phyloP scores from a whole-genome alignment of 2,329 filamentous ascomycete genomes.

The Pseudocercospora musae region DNA sequence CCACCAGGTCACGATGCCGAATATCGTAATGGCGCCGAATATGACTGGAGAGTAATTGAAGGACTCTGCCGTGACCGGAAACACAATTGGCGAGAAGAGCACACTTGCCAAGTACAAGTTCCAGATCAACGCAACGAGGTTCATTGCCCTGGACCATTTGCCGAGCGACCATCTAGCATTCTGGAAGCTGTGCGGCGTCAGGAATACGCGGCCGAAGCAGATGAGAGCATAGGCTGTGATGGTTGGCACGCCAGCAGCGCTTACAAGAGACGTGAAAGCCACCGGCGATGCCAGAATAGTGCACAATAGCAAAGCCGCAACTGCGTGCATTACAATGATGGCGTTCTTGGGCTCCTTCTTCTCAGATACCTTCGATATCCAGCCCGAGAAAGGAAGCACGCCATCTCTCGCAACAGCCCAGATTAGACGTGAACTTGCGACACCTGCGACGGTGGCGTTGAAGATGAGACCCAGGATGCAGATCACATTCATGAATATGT shows the following conservation, averaged over 20 bases:
- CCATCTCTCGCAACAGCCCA: conserved; percentile 62
- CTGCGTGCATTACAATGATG: conserved; percentile 56
- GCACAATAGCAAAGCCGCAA: conserved; percentile 55
- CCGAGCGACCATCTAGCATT: conserved; percentile 39
- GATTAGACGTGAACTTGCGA: conserved; percentile 59
- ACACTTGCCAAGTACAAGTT: conserved; percentile 39
- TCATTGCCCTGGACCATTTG: conserved; percentile 36
- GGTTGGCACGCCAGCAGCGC: conserved; percentile 40
- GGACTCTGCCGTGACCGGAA: not conserved
- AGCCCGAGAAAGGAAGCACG: conserved; percentile 57
- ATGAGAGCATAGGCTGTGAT: conserved; percentile 39
- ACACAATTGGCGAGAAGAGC: conserved; percentile 37
- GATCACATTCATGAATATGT: conserved; percentile 61
- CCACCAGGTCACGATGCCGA: conserved; percentile 37
- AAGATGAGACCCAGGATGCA: conserved; percentile 50
- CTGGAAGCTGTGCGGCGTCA: conserved; percentile 38
- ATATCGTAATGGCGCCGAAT: conserved; percentile 40
- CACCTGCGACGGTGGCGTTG: conserved; percentile 59
- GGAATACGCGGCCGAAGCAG: conserved; percentile 37
- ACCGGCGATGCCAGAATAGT: conserved; percentile 55
- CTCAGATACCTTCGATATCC: conserved; percentile 54
- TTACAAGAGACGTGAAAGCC: conserved; percentile 40
- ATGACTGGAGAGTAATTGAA: conserved; percentile 31
- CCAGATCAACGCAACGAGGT: conserved; percentile 38
- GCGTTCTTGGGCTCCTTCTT: conserved; percentile 59